Evolutionary conservation across 2,329 filamentous ascomycete genomes (phyloP), one percentile per base, ranked within the genome.

Genomic region (Penicillium psychrosexuale): DNA sequence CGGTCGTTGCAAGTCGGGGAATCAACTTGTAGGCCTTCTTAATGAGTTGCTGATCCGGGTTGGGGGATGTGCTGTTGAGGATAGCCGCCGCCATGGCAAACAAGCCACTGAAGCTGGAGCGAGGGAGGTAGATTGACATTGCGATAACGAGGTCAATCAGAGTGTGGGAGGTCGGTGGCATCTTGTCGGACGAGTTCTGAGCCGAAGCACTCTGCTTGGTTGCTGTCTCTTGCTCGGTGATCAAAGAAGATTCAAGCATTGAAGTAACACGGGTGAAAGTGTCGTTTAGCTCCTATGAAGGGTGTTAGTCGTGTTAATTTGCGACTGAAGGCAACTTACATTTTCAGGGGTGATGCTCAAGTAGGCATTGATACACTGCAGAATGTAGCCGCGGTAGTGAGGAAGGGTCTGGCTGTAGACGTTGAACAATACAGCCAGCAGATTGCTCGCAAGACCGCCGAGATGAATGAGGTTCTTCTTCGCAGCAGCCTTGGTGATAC

Each of bases 21-120:
- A 99, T 95, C 48, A 99, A 83, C 78, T 97, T 97, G 80, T 99
- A 99, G 0, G 94, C 93, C 77, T 99, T 99, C 84, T 99, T 99
- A 73, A 97, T 93, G 34, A 99, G 79, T 72, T 97, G 93, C 9
- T 93, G 89, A 69, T 97, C 93, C 36, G 69, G 69, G 39, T 72
- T 69, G 13, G 73, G 65, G 3, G 63, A 63, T 13, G 58, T 53
- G 68, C 87, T 90, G 70, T 88, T 86, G 62, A 97, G 87, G 54
- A 97, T 88, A 27, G 90, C 82, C 0, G 89, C 82, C 0, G 93
- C 90, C 69, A 97, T 92, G 63, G 87, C 87, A 76, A 99, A 97
- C 2, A 99, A 83, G 5, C 87, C 82, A 17, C 83, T 80, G 62
- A 96, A 97, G 73, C 90, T 95, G 51, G 92, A 86, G 37, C 91